A percentile compares a stretch with the other conserved stretches of the same genome.
phyloP scores from a whole-genome alignment of 495 filamentous ascomycete genomes.

The Aspergillus nanangensis region DNA sequence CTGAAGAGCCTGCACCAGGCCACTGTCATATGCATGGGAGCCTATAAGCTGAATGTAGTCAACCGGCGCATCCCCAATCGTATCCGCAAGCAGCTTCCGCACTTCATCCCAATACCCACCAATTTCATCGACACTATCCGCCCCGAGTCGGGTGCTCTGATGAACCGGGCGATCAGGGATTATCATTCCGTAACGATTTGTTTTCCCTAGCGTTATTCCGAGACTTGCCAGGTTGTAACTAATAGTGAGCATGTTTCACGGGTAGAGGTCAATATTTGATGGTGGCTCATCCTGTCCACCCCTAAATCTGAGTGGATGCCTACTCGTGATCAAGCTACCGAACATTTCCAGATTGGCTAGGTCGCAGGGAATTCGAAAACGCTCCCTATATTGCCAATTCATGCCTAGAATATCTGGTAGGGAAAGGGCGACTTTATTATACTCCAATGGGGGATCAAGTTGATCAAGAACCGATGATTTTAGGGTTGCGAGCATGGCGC shows the following conservation, averaged over 20 bases:
- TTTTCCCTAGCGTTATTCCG: conserved; percentile 1
- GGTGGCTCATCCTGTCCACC: not conserved
- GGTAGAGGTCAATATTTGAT: not conserved
- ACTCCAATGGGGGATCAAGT: not conserved
- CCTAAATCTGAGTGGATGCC: not conserved
- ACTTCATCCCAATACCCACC: conserved; percentile 2
- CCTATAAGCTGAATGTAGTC: conserved; percentile 3
- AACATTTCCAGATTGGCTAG: conserved; percentile 2
- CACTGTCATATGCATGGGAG: not conserved
- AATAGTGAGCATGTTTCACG: not conserved
- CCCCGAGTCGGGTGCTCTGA: conserved; percentile 3
- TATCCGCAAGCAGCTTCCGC: not conserved
- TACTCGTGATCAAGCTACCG: not conserved
- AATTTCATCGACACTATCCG: not conserved
- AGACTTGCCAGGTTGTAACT: conserved; percentile 6
- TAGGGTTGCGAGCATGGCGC: conserved; percentile 1
- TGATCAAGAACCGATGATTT: conserved; percentile 1
- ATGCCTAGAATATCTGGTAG: not conserved
- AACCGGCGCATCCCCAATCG: not conserved
- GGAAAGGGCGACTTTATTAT: not conserved
- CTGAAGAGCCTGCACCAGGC: not conserved
- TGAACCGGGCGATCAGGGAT: not conserved
- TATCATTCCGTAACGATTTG: not conserved
- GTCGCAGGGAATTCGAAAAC: not conserved
- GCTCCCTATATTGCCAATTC: not conserved